These are phyloP conservation scores for Aspergillus pseudoglaucus DNA, from an alignment of 2,329 filamentous ascomycete genomes.

Conservation along the genomic window DNA sequence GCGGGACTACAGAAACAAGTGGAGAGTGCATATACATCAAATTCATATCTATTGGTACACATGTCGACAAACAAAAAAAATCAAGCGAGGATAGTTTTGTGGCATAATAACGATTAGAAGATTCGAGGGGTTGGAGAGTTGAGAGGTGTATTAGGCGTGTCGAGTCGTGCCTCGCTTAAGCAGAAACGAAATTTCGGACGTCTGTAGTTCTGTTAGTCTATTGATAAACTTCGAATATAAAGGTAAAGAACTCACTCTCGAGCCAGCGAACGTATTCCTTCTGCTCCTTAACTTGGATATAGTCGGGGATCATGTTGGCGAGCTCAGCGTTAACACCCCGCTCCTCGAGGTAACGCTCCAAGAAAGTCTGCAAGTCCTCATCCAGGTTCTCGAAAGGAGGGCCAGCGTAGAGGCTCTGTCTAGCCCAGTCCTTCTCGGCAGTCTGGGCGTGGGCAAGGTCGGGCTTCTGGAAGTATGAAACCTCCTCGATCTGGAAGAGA, in stretches of 20 bases:
- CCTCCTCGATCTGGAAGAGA: conserved; percentile 78
- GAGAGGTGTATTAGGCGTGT: not conserved
- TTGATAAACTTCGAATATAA: not conserved
- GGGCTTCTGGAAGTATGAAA: conserved; percentile 77
- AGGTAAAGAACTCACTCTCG: conserved; percentile 47
- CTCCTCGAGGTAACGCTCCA: conserved; percentile 93
- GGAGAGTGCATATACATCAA: conserved; percentile 2
- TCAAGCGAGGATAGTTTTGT: not conserved
- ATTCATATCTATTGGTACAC: conserved; percentile 20
- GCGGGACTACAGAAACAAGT: not conserved
- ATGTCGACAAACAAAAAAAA: not conserved
- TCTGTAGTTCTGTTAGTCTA: conserved; percentile 39
- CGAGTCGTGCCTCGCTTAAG: conserved; percentile 35
- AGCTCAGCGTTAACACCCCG: conserved; percentile 81
- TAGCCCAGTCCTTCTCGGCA: conserved; percentile 69
- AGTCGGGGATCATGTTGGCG: conserved; percentile 87
- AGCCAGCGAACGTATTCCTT: conserved; percentile 92
- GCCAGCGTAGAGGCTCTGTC: conserved; percentile 76
- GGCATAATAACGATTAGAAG: not conserved
- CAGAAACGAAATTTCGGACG: conserved; percentile 78
- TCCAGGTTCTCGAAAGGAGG: conserved; percentile 92
- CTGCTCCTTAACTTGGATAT: conserved; percentile 98
- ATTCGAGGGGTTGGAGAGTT: not conserved
- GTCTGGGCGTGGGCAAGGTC: conserved; percentile 69
- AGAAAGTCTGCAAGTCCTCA: conserved; percentile 84